A percentile compares a stretch with the other conserved stretches of the same genome.
These are phyloP conservation scores for Rachicladosporium sp. DNA, from an alignment of 2,329 filamentous ascomycete genomes.

Conservation along the genomic window DNA sequence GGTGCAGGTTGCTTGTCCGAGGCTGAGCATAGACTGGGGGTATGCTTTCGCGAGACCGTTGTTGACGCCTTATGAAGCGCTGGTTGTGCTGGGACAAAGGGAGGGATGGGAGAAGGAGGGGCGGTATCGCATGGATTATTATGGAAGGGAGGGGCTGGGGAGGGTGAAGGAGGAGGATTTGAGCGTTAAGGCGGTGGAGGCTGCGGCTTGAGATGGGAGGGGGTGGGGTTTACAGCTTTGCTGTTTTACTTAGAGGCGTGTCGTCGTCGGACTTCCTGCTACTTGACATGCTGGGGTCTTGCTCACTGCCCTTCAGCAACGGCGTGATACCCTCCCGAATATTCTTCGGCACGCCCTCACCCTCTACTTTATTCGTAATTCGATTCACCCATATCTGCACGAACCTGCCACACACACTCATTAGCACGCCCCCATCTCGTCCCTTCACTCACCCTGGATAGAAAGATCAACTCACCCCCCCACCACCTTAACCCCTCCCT, in stretches of 20 bases:
- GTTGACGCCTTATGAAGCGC: slow-evolving; percentile 86
- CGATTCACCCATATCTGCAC: slow-evolving; percentile 38
- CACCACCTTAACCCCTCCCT: slow-evolving; percentile 67
- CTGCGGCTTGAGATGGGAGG: background rate
- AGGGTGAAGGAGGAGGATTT: slow-evolving; percentile 46
- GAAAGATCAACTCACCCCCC: slow-evolving; percentile 34
- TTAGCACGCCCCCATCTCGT: too few species aligned
- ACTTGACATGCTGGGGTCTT: slow-evolving; percentile 5
- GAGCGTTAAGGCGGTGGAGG: slow-evolving; percentile 2
- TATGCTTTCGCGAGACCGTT: slow-evolving; percentile 86
- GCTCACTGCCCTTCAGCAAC: slow-evolving; percentile 17
- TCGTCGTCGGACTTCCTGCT: too few species aligned
- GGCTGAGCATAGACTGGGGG: slow-evolving; percentile 96
- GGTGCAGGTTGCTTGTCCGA: slow-evolving; percentile 96
- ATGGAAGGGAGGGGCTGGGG: slow-evolving; percentile 80
- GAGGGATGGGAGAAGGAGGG: slow-evolving; percentile 48
- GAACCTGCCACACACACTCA: background rate
- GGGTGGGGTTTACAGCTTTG: too few species aligned
- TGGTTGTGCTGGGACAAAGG: slow-evolving; percentile 71
- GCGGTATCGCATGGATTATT: slow-evolving; percentile 93
- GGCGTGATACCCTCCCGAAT: slow-evolving; percentile 36
- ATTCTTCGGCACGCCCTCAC: slow-evolving; percentile 48
- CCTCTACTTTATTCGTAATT: slow-evolving; percentile 53
- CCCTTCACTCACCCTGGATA: too few species aligned
- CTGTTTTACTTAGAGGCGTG: too few species aligned